Conservation (phyloP, 352 stramenopile genomes). For the Blastocystis sp. region DNA sequence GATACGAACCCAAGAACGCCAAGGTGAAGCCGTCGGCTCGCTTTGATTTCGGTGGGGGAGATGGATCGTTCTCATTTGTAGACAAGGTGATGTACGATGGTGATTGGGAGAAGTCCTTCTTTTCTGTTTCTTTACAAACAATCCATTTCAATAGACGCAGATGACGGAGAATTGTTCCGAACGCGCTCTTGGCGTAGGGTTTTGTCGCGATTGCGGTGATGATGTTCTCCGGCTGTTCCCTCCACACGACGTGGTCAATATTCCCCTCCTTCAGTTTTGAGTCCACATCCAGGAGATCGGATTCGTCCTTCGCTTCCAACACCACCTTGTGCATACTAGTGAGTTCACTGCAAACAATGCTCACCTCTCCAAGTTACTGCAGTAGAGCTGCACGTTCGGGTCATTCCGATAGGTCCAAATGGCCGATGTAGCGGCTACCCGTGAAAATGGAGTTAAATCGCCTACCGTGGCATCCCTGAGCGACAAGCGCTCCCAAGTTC, state of each 20-base stretch:
- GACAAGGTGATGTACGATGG: slow-evolving; percentile 30
- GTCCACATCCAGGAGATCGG: neutral
- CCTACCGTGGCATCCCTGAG: slow-evolving; percentile 55
- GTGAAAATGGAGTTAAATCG: neutral
- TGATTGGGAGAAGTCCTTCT: slow-evolving; percentile 18
- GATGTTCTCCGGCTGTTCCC: slow-evolving; percentile 58
- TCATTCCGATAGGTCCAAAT: slow-evolving; percentile 10
- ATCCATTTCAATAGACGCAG: slow-evolving; percentile 28
- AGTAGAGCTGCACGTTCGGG: neutral
- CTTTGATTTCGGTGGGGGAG: neutral
- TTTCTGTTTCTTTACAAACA: neutral
- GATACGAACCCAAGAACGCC: neutral
- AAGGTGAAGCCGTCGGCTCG: neutral
- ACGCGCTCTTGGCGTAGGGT: slow-evolving; percentile 35
- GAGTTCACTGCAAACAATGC: neutral
- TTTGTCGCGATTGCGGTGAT: slow-evolving; percentile 53
- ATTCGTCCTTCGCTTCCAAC: slow-evolving; percentile 54
- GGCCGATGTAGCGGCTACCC: slow-evolving; percentile 25
- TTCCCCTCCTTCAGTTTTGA: neutral
- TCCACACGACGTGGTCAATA: slow-evolving; percentile 56
- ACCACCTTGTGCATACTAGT: slow-evolving; percentile 57
- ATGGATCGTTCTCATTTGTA: neutral
- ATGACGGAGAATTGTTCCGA: slow-evolving; percentile 29
- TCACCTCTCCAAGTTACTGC: slow-evolving; percentile 27
- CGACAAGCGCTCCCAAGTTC: slow-evolving; percentile 47